phyloP scores from a whole-genome alignment of 2,329 filamentous ascomycete species.

The Samsoniella hepiali region DNA sequence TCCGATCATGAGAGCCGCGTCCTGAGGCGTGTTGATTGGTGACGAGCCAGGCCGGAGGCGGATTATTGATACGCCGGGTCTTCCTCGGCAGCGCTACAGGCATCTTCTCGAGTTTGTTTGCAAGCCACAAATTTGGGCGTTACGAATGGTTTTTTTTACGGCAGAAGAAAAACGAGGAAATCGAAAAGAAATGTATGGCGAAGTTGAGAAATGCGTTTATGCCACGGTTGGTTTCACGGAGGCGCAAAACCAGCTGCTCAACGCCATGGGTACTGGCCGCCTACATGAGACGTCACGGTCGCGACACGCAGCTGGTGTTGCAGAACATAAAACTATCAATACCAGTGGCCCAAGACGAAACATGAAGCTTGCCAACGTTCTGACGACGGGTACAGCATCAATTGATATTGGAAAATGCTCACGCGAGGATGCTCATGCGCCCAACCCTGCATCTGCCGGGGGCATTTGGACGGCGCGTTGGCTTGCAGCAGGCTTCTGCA shows the following conservation, averaged over 20 bases:
- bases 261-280: background rate
- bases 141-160: too few relatives aligned
- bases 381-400: background rate
- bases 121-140: too few relatives aligned
- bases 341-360: background rate
- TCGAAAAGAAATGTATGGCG: too few relatives aligned
- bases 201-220: background rate
- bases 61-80: slow-evolving; percentile 11
- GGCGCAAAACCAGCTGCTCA: background rate
- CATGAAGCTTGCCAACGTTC: background rate
- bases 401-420: background rate
- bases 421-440: slow-evolving; percentile 5
- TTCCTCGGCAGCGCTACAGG: background rate
- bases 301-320: background rate
- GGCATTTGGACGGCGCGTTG: background rate
- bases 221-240: background rate
- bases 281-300: background rate
- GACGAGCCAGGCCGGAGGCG: slow-evolving; percentile 1
- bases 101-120: background rate
- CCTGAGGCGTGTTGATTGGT: slow-evolving; percentile 10
- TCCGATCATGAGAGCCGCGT: background rate
- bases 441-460: background rate
- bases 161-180: too few relatives aligned
- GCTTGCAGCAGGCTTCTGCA: slow-evolving; percentile 12
- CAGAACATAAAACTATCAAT: background rate